Percentiles rank a stretch among this genome's conserved stretches.
phyloP scores from a whole-genome alignment of 2,329 filamentous ascomycete genomes.

The Sporothrix euskadiensis region DNA sequence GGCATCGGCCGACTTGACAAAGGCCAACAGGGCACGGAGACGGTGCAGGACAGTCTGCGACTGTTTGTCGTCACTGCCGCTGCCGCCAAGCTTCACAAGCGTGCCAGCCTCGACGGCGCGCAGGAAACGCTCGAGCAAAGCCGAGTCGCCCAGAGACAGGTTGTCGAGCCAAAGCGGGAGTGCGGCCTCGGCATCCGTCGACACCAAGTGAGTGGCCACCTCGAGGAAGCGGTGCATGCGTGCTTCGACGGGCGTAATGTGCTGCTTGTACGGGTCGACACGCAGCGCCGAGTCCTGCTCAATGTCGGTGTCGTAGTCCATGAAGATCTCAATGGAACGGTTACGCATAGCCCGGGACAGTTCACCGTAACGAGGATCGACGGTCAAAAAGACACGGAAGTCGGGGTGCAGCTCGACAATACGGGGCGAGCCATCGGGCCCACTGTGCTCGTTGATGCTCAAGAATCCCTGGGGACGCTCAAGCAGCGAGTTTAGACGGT shows the following conservation, averaged over 20 bases:
- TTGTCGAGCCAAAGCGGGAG: slow-evolving; percentile 49
- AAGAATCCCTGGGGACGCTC: slow-evolving; percentile 80
- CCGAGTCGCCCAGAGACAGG: slow-evolving; percentile 50
- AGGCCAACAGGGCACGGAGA: slow-evolving; percentile 33
- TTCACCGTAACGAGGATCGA: slow-evolving; percentile 89
- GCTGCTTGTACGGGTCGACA: slow-evolving; percentile 41
- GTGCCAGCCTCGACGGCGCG: slow-evolving; percentile 17
- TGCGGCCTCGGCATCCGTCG: slow-evolving; percentile 35
- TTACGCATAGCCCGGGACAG: slow-evolving; percentile 96
- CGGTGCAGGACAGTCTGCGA: slow-evolving; percentile 14
- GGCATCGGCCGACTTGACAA: slow-evolving; percentile 39
- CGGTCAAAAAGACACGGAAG: slow-evolving; percentile 90
- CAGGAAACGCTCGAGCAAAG: slow-evolving; percentile 39
- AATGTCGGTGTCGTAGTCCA: slow-evolving; percentile 48
- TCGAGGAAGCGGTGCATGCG: slow-evolving; percentile 50
- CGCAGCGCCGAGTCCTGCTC: slow-evolving; percentile 38
- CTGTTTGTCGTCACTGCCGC: background rate
- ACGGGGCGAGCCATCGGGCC: slow-evolving; percentile 75
- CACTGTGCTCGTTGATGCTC: slow-evolving; percentile 91
- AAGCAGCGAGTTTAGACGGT: slow-evolving; percentile 89
- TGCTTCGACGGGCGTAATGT: slow-evolving; percentile 52
- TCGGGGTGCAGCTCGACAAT: slow-evolving; percentile 78
- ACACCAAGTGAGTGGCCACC: slow-evolving; percentile 40
- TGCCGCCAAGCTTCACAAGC: background rate
- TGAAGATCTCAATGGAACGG: slow-evolving; percentile 83